Conservation (phyloP, 73 alveolate genomes). For the Uronychia setigera region DNA sequence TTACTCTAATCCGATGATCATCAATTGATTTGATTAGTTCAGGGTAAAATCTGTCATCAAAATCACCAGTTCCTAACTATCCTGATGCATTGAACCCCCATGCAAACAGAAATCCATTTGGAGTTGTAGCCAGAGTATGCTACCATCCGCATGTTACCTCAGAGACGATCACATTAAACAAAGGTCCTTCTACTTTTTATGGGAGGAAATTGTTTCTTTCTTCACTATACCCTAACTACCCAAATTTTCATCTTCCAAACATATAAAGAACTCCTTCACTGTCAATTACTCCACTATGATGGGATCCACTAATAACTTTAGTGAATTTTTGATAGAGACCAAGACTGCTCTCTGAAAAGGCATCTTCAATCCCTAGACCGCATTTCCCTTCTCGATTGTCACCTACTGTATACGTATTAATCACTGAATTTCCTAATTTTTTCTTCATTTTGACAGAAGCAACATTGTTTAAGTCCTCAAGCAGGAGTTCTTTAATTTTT, state of each 20-base stretch:
- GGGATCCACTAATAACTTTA: constrained; percentile 61
- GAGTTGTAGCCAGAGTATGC: constrained; percentile 88
- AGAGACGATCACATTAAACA: constrained; percentile 63
- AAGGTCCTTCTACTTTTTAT: constrained; percentile 65
- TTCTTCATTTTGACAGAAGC: not conserved
- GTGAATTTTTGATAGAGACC: constrained; percentile 19
- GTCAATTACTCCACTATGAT: constrained; percentile 69
- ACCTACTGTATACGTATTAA: constrained; percentile 47
- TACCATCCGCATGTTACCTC: constrained; percentile 92
- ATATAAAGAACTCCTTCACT: constrained; percentile 38
- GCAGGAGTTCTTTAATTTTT: constrained; percentile 14
- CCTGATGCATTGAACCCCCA: constrained; percentile 97
- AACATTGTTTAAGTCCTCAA: constrained; percentile 21
- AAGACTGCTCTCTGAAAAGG: constrained; percentile 31
- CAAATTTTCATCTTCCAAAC: constrained; percentile 61
- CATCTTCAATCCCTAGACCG: constrained; percentile 42
- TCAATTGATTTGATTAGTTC: constrained; percentile 45
- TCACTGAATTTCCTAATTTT: too few relatives aligned
- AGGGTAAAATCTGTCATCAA: constrained; percentile 79
- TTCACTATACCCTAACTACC: constrained; percentile 53
- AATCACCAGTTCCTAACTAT: constrained; percentile 91
- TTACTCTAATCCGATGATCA: constrained; percentile 25
- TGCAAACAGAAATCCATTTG: constrained; percentile 84
- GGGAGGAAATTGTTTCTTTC: constrained; percentile 51
- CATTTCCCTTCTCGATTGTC: constrained; percentile 69